phyloP scores from a whole-genome alignment of 2,329 filamentous ascomycete species.

The Cladosporium sp. region DNA sequence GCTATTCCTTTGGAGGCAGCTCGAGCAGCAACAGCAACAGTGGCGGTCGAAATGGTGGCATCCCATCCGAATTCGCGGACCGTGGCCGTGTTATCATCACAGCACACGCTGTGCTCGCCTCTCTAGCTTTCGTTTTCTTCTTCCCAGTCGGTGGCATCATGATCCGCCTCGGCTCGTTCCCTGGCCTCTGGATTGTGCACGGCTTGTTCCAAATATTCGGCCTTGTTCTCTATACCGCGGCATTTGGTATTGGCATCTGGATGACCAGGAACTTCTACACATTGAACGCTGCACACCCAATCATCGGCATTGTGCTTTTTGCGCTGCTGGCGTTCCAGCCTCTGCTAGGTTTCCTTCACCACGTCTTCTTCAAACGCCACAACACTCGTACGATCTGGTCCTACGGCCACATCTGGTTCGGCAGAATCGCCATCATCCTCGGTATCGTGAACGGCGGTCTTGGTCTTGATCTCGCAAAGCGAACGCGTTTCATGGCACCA shows the following conservation, averaged over 20 bases:
- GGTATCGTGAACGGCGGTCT: slow-evolving; percentile 56
- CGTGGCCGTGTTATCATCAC: slow-evolving; percentile 34
- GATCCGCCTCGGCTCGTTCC: slow-evolving; percentile 43
- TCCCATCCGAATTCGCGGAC: slow-evolving; percentile 9
- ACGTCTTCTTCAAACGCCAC: slow-evolving; percentile 48
- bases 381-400: slow-evolving; percentile 44
- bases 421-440: slow-evolving; percentile 47
- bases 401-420: slow-evolving; percentile 53
- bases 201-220: slow-evolving; percentile 48
- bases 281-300: slow-evolving; percentile 44
- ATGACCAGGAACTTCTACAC: slow-evolving; percentile 34
- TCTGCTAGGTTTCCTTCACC: slow-evolving; percentile 50
- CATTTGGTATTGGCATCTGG: slow-evolving; percentile 50
- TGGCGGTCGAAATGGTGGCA: not conserved
- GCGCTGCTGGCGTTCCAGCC: slow-evolving; percentile 53
- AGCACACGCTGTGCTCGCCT: slow-evolving; percentile 43
- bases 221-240: slow-evolving; percentile 46
- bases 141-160: slow-evolving; percentile 45
- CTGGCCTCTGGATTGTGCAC: slow-evolving; percentile 42
- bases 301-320: slow-evolving; percentile 53
- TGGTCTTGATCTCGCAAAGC: slow-evolving; percentile 47
- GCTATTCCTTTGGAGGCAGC: not conserved
- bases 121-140: slow-evolving; percentile 43
- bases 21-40: slow-evolving; percentile 1
- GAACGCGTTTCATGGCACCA: slow-evolving; percentile 28